A percentile compares a stretch with the other conserved stretches of the same genome.
These are phyloP conservation scores for Alternaria dauci DNA, from an alignment of 2,329 filamentous ascomycete genomes.

Conservation along the genomic window DNA sequence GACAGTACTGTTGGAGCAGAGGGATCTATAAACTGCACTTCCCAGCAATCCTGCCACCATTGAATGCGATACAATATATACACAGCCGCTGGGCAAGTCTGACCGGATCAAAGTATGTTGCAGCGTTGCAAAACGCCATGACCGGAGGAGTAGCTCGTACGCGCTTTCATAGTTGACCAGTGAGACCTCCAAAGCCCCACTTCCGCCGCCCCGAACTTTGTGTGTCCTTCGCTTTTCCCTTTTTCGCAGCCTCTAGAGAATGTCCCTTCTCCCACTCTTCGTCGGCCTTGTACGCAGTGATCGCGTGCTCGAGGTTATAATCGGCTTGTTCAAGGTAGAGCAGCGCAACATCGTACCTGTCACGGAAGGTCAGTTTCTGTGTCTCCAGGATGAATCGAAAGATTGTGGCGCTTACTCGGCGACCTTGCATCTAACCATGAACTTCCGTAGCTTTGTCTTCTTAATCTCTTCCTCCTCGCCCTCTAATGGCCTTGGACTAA, in stretches of 20 bases:
- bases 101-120: neutral
- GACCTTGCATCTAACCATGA: slow-evolving; percentile 82
- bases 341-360: slow-evolving; percentile 72
- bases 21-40: neutral
- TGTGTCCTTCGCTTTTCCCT: slow-evolving; percentile 52
- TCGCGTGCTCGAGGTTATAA: slow-evolving; percentile 72
- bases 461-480: slow-evolving; percentile 76
- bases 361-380: slow-evolving; percentile 49
- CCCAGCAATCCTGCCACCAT: neutral
- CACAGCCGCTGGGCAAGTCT: neutral
- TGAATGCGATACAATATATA: neutral
- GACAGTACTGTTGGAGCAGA: neutral
- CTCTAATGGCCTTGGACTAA: slow-evolving; percentile 75
- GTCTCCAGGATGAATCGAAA: neutral
- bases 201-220: slow-evolving; percentile 38
- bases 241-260: slow-evolving; percentile 61
- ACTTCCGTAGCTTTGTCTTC: slow-evolving; percentile 75
- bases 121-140: neutral
- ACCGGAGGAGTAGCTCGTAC: neutral
- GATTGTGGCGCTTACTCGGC: slow-evolving; percentile 67
- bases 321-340: slow-evolving; percentile 75
- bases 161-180: slow-evolving; percentile 46
- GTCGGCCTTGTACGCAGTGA: slow-evolving; percentile 72
- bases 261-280: slow-evolving; percentile 78
- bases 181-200: slow-evolving; percentile 50